Evolutionary conservation across 306 rosid genomes (phyloP).

Genomic region (Vigna mungo): DNA sequence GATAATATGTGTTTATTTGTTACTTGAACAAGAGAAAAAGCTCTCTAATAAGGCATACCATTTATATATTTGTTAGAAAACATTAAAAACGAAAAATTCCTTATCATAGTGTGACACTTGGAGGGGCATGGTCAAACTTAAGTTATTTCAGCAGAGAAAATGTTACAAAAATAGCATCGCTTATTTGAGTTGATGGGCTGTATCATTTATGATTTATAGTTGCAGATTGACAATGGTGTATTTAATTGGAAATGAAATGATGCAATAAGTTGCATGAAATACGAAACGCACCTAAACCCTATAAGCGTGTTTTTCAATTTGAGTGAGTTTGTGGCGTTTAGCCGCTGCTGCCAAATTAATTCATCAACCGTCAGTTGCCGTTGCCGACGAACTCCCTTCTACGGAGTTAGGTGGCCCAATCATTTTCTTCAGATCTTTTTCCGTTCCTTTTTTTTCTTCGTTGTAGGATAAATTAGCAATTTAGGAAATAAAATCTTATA

Average conservation of each 20-base stretch:
- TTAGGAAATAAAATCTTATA: too few relatives aligned
- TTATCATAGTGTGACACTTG: not conserved
- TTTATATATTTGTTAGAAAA: not conserved
- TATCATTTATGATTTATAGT: not conserved
- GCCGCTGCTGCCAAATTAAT: not conserved
- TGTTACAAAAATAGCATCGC: not conserved
- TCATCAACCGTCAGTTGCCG: not conserved
- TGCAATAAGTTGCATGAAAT: not conserved
- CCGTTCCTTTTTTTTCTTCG: not conserved
- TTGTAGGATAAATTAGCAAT: too few relatives aligned
- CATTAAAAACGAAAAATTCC: not conserved
- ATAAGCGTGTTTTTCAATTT: not conserved
- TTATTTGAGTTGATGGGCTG: not conserved
- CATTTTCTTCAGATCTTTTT: not conserved
- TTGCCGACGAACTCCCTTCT: not conserved
- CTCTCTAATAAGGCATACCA: not conserved
- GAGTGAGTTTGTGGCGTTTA: not conserved
- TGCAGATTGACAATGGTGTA: not conserved
- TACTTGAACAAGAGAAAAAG: too few relatives aligned
- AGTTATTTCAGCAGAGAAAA: conserved; percentile 1
- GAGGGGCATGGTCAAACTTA: not conserved
- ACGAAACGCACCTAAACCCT: not conserved
- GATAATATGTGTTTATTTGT: too few relatives aligned
- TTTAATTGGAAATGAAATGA: not conserved
- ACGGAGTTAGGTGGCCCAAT: not conserved